Conservation (phyloP, 306 rosid genomes). For the Senna siamea region DNA sequence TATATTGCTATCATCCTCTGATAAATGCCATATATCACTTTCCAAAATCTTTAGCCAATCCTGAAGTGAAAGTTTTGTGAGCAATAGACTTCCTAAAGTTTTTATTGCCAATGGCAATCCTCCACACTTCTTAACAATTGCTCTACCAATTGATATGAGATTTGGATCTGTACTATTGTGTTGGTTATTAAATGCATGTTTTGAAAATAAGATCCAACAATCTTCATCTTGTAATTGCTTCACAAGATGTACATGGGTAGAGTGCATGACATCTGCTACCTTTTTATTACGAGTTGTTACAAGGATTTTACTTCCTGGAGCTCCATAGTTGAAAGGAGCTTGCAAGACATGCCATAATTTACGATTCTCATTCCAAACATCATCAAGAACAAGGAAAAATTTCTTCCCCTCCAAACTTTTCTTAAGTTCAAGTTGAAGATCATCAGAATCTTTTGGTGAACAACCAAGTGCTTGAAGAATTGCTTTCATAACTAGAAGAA, state of each 20-base stretch:
- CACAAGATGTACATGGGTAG: neutral
- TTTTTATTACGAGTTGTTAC: neutral
- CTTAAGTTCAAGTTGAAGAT: neutral
- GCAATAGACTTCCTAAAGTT: neutral
- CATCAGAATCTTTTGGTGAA: too few species aligned
- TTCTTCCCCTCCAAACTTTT: neutral
- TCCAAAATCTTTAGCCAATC: neutral
- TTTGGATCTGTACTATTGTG: neutral
- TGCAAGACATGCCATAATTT: neutral
- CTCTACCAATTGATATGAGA: neutral
- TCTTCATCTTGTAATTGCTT: neutral
- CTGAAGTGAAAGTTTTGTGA: neutral
- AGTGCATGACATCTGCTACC: neutral
- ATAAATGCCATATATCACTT: constrained; percentile 5
- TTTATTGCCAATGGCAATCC: constrained; percentile 7
- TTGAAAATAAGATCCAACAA: neutral
- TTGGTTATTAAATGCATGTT: neutral
- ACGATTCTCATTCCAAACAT: neutral
- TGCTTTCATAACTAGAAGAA: neutral
- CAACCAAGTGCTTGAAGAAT: neutral
- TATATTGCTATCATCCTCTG: neutral
- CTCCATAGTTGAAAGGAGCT: neutral
- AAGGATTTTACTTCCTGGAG: neutral
- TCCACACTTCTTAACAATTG: neutral
- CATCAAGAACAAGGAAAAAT: neutral